phyloP scores from a whole-genome alignment of 192 early-diverging fungal genomes.

The Coemansia guatemalensis region DNA sequence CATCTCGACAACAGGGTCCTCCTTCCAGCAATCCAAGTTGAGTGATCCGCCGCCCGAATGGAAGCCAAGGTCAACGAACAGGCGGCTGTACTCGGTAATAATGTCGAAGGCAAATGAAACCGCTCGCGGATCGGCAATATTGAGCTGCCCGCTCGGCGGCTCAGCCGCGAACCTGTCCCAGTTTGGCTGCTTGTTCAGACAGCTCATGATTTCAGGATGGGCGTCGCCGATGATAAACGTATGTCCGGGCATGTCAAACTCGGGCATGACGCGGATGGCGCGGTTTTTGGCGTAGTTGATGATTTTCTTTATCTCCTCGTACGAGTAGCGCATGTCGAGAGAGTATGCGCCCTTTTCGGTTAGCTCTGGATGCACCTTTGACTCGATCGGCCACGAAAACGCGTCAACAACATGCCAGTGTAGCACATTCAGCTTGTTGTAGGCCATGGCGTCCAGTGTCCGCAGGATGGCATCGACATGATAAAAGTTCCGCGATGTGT shows the following conservation, averaged over 20 bases:
- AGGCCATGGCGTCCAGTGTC: constrained; percentile 66
- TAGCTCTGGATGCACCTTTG: constrained; percentile 65
- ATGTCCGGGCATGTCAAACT: constrained; percentile 86
- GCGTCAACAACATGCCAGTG: constrained; percentile 74
- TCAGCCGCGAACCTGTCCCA: constrained; percentile 62
- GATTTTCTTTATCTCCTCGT: constrained; percentile 67
- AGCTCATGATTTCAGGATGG: constrained; percentile 63
- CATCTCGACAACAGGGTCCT: constrained; percentile 50
- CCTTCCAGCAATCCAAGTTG: constrained; percentile 67
- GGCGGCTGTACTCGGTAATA: constrained; percentile 62
- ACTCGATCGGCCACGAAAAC: constrained; percentile 71
- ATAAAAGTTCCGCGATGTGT: constrained; percentile 70
- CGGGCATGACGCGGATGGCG: constrained; percentile 84
- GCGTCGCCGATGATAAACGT: constrained; percentile 57
- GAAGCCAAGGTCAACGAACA: constrained; percentile 69
- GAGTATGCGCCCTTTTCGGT: constrained; percentile 66
- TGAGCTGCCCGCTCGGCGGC: constrained; percentile 82
- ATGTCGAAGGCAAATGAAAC: constrained; percentile 64
- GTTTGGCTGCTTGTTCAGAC: constrained; percentile 61
- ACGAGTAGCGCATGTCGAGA: constrained; percentile 64
- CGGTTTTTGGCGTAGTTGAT: constrained; percentile 72
- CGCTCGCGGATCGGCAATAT: constrained; percentile 64
- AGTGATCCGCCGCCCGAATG: constrained; percentile 77
- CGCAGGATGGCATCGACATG: constrained; percentile 59
- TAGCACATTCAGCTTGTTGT: constrained; percentile 76